Evolutionary conservation across 257 asterid genomes (phyloP).

Genomic region (Lithospermum erythrorhizon): DNA sequence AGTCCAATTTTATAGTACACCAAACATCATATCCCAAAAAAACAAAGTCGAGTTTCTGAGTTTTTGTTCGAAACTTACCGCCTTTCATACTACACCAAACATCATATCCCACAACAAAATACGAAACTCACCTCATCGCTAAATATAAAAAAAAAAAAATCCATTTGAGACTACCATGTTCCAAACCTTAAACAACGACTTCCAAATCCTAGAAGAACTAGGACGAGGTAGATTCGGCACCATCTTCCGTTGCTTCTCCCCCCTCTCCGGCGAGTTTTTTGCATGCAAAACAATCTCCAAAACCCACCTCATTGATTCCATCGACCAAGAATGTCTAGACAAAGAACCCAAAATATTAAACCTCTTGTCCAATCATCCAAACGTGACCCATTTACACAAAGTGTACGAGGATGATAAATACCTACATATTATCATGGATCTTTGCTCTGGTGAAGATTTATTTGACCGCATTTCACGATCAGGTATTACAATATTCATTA

Average conservation of each 20-base stretch:
- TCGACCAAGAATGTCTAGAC: slow-evolving; percentile 62
- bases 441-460: slow-evolving; percentile 64
- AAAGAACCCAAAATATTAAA: slow-evolving; percentile 59
- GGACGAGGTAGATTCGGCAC: slow-evolving; percentile 91
- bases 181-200: slow-evolving; percentile 18
- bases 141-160: too few species aligned
- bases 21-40: too few species aligned
- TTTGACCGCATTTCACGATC: slow-evolving; percentile 29
- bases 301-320: slow-evolving; percentile 43
- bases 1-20: too few species aligned
- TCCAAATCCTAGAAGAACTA: slow-evolving; percentile 36
- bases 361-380: slow-evolving; percentile 39
- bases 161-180: slow-evolving; percentile 31
- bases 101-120: background rate
- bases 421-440: slow-evolving; percentile 69
- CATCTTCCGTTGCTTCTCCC: slow-evolving; percentile 66
- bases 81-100: background rate
- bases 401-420: slow-evolving; percentile 75
- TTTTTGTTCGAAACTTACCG: too few species aligned
- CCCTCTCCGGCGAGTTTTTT: slow-evolving; percentile 21
- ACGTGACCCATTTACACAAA: slow-evolving; percentile 45
- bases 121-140: too few species aligned
- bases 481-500: too few species aligned
- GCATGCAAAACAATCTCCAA: slow-evolving; percentile 76
- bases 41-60: too few species aligned